Base-by-base conservation (phyloP, 2,329 filamentous ascomycete genomes). In the Aspergillus bombycis region DNA sequence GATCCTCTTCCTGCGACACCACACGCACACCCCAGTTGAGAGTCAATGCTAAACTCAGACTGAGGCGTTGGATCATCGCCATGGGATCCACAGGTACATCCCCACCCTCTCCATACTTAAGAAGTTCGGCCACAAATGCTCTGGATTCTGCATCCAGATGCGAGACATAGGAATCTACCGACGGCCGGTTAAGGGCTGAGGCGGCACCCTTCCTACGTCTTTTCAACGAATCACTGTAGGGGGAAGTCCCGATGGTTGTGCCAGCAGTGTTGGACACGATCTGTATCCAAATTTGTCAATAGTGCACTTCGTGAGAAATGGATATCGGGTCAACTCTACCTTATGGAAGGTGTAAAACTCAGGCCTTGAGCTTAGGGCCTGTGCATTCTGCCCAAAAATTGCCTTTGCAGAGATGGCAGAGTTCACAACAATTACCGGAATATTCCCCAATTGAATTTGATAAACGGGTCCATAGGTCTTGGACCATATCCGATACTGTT, bases 211-310 rank as follows among this genome's bases (percentile, higher is more conserved):
- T 90, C 62, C 88, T 82, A 38, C 88, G 80, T 6, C 87, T 80
- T 73, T 90, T 90, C 32, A 90, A 75, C 0, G 85, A 88, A 4
- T 90, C 88, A 60, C 84, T 87, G 71, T 88, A 91, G 0, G 88
- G 88, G 0, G 86, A 88, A 0, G 88, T 91, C 0, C 88, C 88
- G 61, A 91, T 90, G 0, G 88, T 91, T 0, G 88, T 90, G 7
- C 88, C 88, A 1, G 87, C 85, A 0, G 88, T 90, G 50, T 88
- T 86, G 2, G 86, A 88, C 2, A 89, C 80, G 2, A 89, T 84
- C 85, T 87, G 54, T 8, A 23, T 45, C 34, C 2, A 7, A 55
- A 9, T 23, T 5, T 36, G 21, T 38, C 36, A 48, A 26, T 38
- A 50, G 8, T 50, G 36, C 12, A 45, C 14, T 53, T n/a, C 41